Conservation (phyloP, 129 eudicot species). For the Flaveria bidentis region DNA sequence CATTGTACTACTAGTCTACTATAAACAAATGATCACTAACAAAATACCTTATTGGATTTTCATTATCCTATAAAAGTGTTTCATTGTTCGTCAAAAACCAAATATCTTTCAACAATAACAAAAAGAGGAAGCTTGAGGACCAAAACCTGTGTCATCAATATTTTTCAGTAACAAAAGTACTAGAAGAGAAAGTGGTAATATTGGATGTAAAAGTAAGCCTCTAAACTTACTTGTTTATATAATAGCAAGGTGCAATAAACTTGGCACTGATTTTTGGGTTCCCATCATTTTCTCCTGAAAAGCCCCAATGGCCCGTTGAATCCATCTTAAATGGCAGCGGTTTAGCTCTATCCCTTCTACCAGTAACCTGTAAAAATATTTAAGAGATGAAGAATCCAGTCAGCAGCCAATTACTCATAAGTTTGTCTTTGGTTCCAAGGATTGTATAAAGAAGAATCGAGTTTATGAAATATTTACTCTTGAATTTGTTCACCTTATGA, state of each 20-base stretch:
- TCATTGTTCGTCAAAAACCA: too few species aligned
- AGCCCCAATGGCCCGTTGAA: slow-evolving; percentile 79
- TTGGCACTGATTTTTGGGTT: slow-evolving; percentile 83
- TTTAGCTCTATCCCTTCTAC: slow-evolving; percentile 96
- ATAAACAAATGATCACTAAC: too few species aligned
- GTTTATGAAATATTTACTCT: background rate
- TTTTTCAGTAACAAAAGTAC: background rate
- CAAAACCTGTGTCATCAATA: background rate
- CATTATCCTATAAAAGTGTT: too few species aligned
- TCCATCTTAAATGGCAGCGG: slow-evolving; percentile 95
- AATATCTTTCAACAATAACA: too few species aligned
- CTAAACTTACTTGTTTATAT: slow-evolving; percentile 71
- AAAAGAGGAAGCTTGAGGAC: too few species aligned
- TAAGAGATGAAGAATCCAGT: background rate
- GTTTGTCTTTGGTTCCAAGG: too few species aligned
- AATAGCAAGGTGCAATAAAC: slow-evolving; percentile 90
- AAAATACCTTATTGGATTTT: too few species aligned
- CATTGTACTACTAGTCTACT: too few species aligned
- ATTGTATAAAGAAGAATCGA: too few species aligned
- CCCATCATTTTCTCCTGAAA: slow-evolving; percentile 83
- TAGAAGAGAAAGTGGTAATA: background rate
- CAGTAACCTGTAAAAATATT: slow-evolving; percentile 71
- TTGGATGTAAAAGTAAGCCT: background rate
- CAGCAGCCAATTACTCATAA: background rate
- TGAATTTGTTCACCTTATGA: slow-evolving; percentile 67